Evolutionary conservation across 2,329 filamentous ascomycete species (phyloP), one percentile per base, ranked within the genome.

Genomic region (Penicillium sp.): DNA sequence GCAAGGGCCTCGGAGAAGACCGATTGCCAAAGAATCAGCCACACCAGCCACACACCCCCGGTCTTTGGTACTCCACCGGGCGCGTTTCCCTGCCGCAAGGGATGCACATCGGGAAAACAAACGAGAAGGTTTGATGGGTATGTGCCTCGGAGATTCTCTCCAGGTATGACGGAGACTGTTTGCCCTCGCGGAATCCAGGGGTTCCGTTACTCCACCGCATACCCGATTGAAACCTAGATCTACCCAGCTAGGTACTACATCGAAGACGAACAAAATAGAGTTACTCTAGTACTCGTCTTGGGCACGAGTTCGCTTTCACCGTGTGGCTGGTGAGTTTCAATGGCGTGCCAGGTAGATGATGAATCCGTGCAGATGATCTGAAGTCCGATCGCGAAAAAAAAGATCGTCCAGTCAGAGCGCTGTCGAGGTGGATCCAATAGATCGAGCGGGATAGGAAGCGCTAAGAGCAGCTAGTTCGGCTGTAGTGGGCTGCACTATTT

Each of bases 401-500:
- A 9, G 44, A 54, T 52, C 52, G 51, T 35, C 52, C 13, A 46
- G 28, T 22, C 45, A 46, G 52, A 30, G n/a, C 41, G 27, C 30
- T 53, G 53, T 35, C 55, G 51, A 49, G 48, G 16, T 51, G 53
- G 51, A 45, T 33, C 53, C 53, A 58, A 58, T 53, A 18, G 55
- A 53, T 54, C 53, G 53, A 43, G 28, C 18, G 33, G 44, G 33
- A 42, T 40, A 28, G 18, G 46, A 28, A 20, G 33, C 53, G 47
- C 54, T 56, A 59, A 47, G 13, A 14, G 24, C 24, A 28, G 38
- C 40, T 58, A 61, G 33, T 20, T 36, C 16, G 20, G 9, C 16
- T 20, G 56, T 46, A 51, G 52, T 47, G 53, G 52, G 30, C 30
- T 56, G 53, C 52, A 43, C 59, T 61, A 62, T 62, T 44, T 55